Evolutionary conservation across 805 yeast species (phyloP).

Genomic region (Metschnikowia amazonensis): DNA sequence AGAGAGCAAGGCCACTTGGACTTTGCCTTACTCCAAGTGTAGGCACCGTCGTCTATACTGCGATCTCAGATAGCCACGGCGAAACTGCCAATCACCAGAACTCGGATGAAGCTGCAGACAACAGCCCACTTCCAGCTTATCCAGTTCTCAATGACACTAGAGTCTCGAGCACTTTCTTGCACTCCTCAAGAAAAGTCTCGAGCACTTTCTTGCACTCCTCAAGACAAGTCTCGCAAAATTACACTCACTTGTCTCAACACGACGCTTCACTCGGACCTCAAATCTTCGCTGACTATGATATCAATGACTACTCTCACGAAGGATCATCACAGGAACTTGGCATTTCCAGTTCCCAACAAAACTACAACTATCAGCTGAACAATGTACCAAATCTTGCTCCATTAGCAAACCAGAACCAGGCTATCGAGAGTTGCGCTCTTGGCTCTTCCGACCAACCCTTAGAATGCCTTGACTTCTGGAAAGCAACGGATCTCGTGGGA

Average conservation of each 20-base stretch:
- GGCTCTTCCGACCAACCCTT: background rate
- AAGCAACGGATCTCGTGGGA: background rate
- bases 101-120: background rate
- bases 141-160: background rate
- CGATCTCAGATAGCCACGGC: background rate
- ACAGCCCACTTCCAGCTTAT: background rate
- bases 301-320: background rate
- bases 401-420: background rate
- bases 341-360: background rate
- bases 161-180: background rate
- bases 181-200: background rate
- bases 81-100: background rate
- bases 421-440: background rate
- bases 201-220: no score
- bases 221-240: background rate
- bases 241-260: background rate
- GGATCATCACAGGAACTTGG: background rate
- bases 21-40: background rate
- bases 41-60: background rate
- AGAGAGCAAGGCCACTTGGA: background rate
- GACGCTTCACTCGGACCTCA: background rate
- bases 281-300: background rate
- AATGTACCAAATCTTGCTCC: background rate
- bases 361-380: background rate
- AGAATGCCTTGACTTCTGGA: background rate